These are phyloP conservation scores for Colletotrichum abscissum DNA, from an alignment of 2,329 filamentous ascomycete species.

Conservation along the genomic window DNA sequence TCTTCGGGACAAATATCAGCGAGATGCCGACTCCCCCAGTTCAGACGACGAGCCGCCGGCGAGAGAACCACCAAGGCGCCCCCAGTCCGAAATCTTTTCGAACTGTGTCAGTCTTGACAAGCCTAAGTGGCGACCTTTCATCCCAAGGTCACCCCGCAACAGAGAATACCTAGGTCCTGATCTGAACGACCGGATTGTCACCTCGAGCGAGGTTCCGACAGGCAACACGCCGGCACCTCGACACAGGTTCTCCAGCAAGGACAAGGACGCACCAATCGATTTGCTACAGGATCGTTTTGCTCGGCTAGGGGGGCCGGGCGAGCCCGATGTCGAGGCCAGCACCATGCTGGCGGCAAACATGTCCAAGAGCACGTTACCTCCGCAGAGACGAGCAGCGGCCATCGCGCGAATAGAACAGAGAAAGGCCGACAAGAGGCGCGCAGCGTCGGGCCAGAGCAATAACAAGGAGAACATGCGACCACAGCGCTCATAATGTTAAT, in stretches of 20 bases:
- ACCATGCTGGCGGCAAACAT: conserved; percentile 49
- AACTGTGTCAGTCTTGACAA: conserved; percentile 41
- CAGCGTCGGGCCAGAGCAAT: conserved; percentile 44
- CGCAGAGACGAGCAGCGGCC: conserved; percentile 64
- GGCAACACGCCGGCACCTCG: conserved; percentile 40
- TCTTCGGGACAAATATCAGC: conserved; percentile 49
- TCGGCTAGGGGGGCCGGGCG: conserved; percentile 55
- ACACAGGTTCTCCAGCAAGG: conserved; percentile 38
- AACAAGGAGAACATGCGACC: conserved; percentile 66
- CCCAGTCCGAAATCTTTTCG: conserved; percentile 27
- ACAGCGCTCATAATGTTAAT: conserved; percentile 35
- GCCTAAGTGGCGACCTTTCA: conserved; percentile 54
- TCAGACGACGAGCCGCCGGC: conserved; percentile 26
- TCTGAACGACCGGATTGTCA: conserved; percentile 43
- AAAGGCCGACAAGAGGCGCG: conserved; percentile 60
- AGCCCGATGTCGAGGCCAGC: conserved; percentile 46
- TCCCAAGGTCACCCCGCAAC: conserved; percentile 54
- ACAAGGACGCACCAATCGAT: conserved; percentile 53
- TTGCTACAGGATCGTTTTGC: conserved; percentile 58
- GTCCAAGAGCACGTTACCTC: conserved; percentile 57
- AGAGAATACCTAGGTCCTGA: conserved; percentile 50
- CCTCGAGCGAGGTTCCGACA: conserved; percentile 41
- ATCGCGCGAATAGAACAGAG: conserved; percentile 66
- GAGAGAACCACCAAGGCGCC: conserved; percentile 5
- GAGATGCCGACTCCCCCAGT: conserved; percentile 39